A percentile compares a stretch with the other conserved stretches of the same genome.
Evolutionary conservation across 257 asterid genomes (phyloP).

Genomic region (Scutellaria galericulata): DNA sequence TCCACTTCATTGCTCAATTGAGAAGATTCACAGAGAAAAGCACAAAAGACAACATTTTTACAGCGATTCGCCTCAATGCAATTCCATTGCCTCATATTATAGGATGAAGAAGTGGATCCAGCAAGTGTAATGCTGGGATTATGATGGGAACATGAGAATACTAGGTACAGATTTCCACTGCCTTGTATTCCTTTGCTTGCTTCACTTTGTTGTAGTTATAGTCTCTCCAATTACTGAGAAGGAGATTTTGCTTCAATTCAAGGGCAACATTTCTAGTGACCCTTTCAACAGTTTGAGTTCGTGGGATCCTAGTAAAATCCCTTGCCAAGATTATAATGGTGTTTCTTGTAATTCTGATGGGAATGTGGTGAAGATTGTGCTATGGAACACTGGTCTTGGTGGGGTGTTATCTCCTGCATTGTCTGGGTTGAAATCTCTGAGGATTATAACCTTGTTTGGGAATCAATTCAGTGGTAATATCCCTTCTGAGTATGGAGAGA

Average conservation of each 20-base stretch:
- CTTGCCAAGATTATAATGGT: constrained; percentile 45
- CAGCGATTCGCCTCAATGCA: constrained; percentile 37
- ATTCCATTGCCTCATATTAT: constrained; percentile 38
- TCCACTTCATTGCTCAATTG: constrained; percentile 31
- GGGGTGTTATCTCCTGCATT: constrained; percentile 79
- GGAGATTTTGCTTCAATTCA: constrained; percentile 91
- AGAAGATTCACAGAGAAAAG: constrained; percentile 17
- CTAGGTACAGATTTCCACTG: constrained; percentile 59
- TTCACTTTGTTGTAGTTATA: constrained; percentile 34
- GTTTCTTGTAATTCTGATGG: constrained; percentile 66
- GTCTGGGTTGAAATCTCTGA: constrained; percentile 71
- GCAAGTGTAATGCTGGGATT: constrained; percentile 64
- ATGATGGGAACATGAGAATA: constrained; percentile 69
- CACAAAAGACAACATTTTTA: constrained; percentile 31
- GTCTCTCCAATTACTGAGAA: constrained; percentile 75
- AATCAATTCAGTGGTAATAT: constrained; percentile 73
- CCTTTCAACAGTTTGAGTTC: constrained; percentile 72
- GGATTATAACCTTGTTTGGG: constrained; percentile 78
- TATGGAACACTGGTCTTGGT: constrained; percentile 82
- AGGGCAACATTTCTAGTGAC: constrained; percentile 80
- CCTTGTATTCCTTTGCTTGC: constrained; percentile 53
- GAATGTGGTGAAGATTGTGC: constrained; percentile 80
- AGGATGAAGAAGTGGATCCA: constrained; percentile 62
- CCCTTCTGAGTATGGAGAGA: constrained; percentile 69
- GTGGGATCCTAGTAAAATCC: constrained; percentile 66